Conservation (phyloP, 768 basidiomycete species). For the Paxillus involutus region DNA sequence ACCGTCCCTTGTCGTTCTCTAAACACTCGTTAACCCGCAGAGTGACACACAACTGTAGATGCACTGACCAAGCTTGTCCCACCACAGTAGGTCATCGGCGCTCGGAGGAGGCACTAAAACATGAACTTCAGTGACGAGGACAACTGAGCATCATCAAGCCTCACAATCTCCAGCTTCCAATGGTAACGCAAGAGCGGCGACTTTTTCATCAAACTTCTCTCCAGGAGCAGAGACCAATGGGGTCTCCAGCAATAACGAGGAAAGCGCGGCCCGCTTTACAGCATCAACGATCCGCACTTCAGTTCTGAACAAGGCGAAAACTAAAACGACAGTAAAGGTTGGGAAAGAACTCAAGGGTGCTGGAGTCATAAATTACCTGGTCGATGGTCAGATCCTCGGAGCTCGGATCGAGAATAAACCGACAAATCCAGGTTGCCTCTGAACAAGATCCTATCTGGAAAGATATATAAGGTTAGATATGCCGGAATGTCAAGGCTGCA, state of each 20-base stretch:
- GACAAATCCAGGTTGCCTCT: constrained; percentile 75
- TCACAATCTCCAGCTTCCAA: constrained; percentile 36
- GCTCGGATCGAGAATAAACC: constrained; percentile 81
- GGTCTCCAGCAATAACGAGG: constrained; percentile 64
- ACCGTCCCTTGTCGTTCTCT: constrained; percentile 18
- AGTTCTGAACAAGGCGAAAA: constrained; percentile 81
- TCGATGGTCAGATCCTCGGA: constrained; percentile 92
- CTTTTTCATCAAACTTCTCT: constrained; percentile 70
- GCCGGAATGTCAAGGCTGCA: constrained; percentile 13
- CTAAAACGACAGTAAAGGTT: constrained; percentile 37
- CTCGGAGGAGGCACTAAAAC: constrained; percentile 80
- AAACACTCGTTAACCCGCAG: not conserved
- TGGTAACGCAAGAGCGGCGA: constrained; percentile 56
- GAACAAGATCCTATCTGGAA: constrained; percentile 90
- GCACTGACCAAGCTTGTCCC: constrained; percentile 65
- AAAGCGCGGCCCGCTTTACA: constrained; percentile 68
- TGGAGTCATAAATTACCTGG: constrained; percentile 57
- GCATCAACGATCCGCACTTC: constrained; percentile 79
- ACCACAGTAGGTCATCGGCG: constrained; percentile 76
- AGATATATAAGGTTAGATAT: not conserved
- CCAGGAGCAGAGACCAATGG: constrained; percentile 62
- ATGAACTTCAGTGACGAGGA: constrained; percentile 4
- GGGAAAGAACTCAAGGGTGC: not conserved
- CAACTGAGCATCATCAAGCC: constrained; percentile 2
- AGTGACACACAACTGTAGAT: not conserved